Evolutionary conservation across 768 basidiomycete species (phyloP), one percentile per base, ranked within the genome.

Genomic region (Leucocoprinus sp.): DNA sequence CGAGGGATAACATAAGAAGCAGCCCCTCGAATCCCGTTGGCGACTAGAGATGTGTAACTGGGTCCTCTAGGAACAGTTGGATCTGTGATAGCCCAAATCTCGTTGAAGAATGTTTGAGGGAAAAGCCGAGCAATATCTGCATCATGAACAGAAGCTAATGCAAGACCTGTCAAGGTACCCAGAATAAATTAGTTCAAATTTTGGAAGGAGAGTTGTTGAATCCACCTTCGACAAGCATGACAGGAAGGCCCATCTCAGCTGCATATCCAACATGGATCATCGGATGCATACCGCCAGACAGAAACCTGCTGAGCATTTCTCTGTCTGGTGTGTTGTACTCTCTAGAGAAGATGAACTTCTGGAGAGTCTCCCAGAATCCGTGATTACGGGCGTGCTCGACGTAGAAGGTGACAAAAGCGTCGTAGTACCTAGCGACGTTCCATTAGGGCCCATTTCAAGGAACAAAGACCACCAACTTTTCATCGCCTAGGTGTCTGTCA

Each of bases 261-360:
- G 81, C 82, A 57, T 76, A 75, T 11, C 79, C 82, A 2, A 63
- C 52, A 52, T 84, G 79, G 36, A 86, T 84, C 31, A 84, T 45
- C 0, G 83, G 77, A 53, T 87, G 84, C 4, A 85, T 21, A 6
- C 82, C 54, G 2, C 78, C 80, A 1, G 67, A 67, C 12, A 80
- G 28, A 50, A 79, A 70, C 8, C 82, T 71, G 35, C 66, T 68
- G 11, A 84, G 54, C 78, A 85, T 79, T 49, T 69, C 60, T 38
- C 48, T 27, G 47, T 52, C 26, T 41, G 60, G 65, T 35, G 70
- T 62, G 46, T 83, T 84, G 41, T 64, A 72, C 36, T 68, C 60
- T 4, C 52, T 45, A 12, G 78, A 75, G 53, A 86, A 81, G 7
- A 87, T 50, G 46, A 75, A 84, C 29, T 76, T 70, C 49, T 86